Base-by-base conservation (phyloP, 306 rosid genomes). In the Medicago truncatula region DNA sequence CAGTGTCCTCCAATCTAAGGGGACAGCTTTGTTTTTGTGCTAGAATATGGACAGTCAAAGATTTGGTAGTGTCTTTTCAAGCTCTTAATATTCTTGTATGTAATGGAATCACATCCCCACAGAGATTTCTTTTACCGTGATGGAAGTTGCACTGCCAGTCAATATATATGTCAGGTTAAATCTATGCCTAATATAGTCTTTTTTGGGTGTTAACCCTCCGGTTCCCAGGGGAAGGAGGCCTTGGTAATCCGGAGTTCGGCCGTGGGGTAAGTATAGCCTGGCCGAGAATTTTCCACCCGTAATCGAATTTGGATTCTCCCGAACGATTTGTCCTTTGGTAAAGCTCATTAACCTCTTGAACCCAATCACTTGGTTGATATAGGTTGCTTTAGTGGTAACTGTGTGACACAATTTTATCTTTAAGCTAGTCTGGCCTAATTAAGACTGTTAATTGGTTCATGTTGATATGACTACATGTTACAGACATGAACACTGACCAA, bases 361-460 rank as follows among this genome's bases (percentile, higher is more conserved):
- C 38, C 38, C 38, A 34, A 34, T 34, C 38, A 34, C 38, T 34
- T 34, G 38, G 38, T 34, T 52, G 0, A 63, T 54, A 59, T 65
- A 50, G 39, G n/a, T 73, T 76, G 38, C 66, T 25, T 61, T 17
- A 1, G 21, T 25, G 10, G 64, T 21, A 6, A 34, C 38, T 4
- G 38, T 5, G 36, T 34, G 50, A 60, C 54, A 6, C 36, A 66
- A 66, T 71, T 17, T 50, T 47, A 53, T 36, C 72, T 28, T 62
- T 71, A 46, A 49, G 80, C 74, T 65, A 23, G 61, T 52, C 52
- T 49, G 31, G 20, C 63, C 71, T 38, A 53, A 25, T 52, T 73
- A 41, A 43, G 40, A 41, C 62, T 53, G 46, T 47, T 73, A 28
- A 60, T 41, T 9, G 39, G 17, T 78, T 46, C 41, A 39, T 54